Conservation (phyloP, 345 rosid genomes). For the Turnera subulata region DNA sequence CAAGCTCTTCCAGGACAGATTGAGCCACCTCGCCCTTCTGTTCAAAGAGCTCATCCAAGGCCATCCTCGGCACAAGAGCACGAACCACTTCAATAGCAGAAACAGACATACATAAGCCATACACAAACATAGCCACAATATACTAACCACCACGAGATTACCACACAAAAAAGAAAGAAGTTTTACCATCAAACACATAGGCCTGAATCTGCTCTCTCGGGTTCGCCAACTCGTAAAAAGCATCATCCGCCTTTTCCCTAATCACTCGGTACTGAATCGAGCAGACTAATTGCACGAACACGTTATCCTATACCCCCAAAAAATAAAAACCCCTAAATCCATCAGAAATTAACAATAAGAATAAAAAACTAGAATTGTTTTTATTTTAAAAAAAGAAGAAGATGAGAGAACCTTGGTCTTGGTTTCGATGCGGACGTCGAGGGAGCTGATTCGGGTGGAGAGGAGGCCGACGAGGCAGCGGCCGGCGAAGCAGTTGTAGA, state of each 20-base stretch:
- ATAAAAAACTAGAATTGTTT: background rate
- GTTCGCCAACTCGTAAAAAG: conserved; percentile 90
- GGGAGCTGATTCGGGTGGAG: conserved; percentile 81
- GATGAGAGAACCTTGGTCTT: conserved; percentile 62
- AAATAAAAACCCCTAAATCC: background rate
- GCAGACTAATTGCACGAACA: conserved; percentile 89
- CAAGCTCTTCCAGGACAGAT: conserved; percentile 91
- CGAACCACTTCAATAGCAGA: conserved; percentile 61
- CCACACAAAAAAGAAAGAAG: too few species aligned
- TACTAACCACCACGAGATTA: background rate
- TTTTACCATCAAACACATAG: conserved; percentile 87
- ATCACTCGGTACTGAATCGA: conserved; percentile 88
- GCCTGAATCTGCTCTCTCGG: conserved; percentile 95
- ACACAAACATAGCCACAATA: background rate
- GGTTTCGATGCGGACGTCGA: conserved; percentile 89
- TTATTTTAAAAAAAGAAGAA: background rate
- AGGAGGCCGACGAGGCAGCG: conserved; percentile 79
- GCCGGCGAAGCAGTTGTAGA: conserved; percentile 69
- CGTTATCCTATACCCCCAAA: conserved; percentile 62
- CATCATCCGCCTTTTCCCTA: conserved; percentile 81
- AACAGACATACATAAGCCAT: background rate
- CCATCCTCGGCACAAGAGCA: conserved; percentile 88
- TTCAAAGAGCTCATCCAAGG: conserved; percentile 83
- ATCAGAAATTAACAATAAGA: background rate
- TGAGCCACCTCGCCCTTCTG: conserved; percentile 97